A percentile compares a stretch with the other conserved stretches of the same genome.
These are phyloP conservation scores for Huntiella decipiens DNA, from an alignment of 2,329 filamentous ascomycete species.

Conservation along the genomic window DNA sequence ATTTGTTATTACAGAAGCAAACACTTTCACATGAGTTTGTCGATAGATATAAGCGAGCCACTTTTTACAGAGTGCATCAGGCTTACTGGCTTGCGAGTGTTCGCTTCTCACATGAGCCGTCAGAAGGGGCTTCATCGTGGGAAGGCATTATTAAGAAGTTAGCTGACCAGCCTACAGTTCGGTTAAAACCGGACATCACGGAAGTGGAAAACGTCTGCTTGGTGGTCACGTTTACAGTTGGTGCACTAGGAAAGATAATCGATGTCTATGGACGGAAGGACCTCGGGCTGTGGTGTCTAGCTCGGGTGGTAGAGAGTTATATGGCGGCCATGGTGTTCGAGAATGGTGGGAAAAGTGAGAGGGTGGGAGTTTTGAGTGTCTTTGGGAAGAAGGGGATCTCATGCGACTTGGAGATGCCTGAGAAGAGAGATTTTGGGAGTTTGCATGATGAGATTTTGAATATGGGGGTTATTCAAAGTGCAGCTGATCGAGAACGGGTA, in stretches of 20 bases:
- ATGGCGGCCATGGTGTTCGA: slow-evolving; percentile 7
- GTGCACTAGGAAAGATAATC: slow-evolving; percentile 5
- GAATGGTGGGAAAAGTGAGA: not conserved
- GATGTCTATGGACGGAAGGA: slow-evolving; percentile 9
- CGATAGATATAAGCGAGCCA: slow-evolving; percentile 4
- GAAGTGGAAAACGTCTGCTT: slow-evolving; percentile 4
- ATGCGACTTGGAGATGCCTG: not conserved
- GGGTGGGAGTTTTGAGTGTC: too few relatives aligned
- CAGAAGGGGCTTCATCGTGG: slow-evolving; percentile 2
- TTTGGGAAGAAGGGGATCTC: too few relatives aligned
- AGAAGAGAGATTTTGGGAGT: not conserved
- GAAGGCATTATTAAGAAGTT: slow-evolving; percentile 1
- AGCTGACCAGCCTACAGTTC: slow-evolving; percentile 5
- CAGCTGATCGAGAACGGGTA: not conserved
- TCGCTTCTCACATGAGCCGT: slow-evolving; percentile 3
- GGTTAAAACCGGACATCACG: slow-evolving; percentile 7
- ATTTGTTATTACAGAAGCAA: slow-evolving; percentile 10
- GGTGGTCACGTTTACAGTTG: slow-evolving; percentile 4
- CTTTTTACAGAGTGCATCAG: slow-evolving; percentile 10
- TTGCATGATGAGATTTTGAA: slow-evolving; percentile 5
- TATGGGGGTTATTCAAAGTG: not conserved
- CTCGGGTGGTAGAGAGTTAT: slow-evolving; percentile 6
- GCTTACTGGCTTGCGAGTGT: slow-evolving; percentile 8
- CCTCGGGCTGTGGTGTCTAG: not conserved
- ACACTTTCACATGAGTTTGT: slow-evolving; percentile 3